Evolutionary conservation across 306 rosid species (phyloP).

Genomic region (Parietaria judaica): DNA sequence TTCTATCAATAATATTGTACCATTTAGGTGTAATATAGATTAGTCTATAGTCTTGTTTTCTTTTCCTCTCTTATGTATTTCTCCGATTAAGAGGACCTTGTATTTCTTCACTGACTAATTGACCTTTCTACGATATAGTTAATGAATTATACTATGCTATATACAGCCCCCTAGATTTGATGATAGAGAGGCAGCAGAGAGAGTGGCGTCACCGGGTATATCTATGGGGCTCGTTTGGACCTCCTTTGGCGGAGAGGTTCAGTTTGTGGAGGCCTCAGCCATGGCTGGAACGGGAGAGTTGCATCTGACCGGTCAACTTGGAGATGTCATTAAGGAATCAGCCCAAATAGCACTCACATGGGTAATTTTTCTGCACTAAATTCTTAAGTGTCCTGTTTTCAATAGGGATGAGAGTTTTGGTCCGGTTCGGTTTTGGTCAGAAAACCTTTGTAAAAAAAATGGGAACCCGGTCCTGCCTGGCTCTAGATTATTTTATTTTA

Average conservation of each 20-base stretch:
- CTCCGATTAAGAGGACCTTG: too few species aligned
- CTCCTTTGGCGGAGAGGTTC: conserved; percentile 95
- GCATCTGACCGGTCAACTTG: conserved; percentile 97
- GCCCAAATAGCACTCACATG: conserved; percentile 97
- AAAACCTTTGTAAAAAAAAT: too few species aligned
- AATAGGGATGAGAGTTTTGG: not conserved
- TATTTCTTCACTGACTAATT: too few species aligned
- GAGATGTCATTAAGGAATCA: conserved; percentile 96
- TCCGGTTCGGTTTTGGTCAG: too few species aligned
- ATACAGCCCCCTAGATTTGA: conserved; percentile 94
- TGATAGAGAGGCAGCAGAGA: conserved; percentile 79
- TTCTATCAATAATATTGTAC: too few species aligned
- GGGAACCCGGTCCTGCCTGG: too few species aligned
- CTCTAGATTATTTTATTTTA: too few species aligned
- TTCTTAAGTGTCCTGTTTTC: conserved; percentile 8
- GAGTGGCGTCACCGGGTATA: conserved; percentile 75
- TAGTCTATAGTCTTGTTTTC: too few species aligned
- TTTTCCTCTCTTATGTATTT: too few species aligned
- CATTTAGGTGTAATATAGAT: too few species aligned
- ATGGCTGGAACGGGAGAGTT: conserved; percentile 91
- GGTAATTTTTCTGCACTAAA: conserved; percentile 41
- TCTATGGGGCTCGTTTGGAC: conserved; percentile 98
- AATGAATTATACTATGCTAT: not conserved
- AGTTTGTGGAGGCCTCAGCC: conserved; percentile 91
- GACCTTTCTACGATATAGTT: too few species aligned